phyloP scores from a whole-genome alignment of 2,329 filamentous ascomycete genomes.

The Xylaria sp. region DNA sequence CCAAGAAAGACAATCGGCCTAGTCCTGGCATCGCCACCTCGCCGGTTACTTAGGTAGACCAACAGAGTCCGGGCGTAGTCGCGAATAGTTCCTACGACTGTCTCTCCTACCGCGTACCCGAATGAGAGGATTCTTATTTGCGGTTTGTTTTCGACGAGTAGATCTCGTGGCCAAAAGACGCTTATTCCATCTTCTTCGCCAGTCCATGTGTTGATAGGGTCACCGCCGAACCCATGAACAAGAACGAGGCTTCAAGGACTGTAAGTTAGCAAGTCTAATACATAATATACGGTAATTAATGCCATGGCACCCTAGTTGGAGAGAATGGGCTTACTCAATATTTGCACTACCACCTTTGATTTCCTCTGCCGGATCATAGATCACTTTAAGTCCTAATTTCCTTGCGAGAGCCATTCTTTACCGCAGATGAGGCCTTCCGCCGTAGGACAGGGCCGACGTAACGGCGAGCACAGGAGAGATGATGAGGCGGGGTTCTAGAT shows the following conservation, averaged over 20 bases:
- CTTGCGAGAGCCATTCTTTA: neutral
- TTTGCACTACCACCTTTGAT: neutral
- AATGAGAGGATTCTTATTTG: conserved; percentile 20
- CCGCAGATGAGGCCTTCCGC: neutral
- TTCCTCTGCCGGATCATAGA: neutral
- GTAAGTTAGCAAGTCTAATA: neutral
- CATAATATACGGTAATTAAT: neutral
- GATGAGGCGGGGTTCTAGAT: neutral
- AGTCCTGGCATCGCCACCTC: neutral
- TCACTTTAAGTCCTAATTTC: neutral
- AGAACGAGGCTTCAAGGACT: neutral
- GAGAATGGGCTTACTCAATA: conserved; percentile 3
- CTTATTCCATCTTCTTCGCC: neutral
- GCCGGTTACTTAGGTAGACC: neutral
- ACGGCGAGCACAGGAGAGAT: neutral
- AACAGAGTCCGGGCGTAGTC: conserved; percentile 8
- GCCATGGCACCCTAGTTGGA: too few relatives aligned
- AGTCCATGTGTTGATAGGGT: conserved; percentile 14
- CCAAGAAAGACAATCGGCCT: conserved; percentile 21
- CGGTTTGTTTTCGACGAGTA: neutral
- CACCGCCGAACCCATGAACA: conserved; percentile 16
- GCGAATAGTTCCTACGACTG: neutral
- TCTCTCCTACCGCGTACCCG: conserved; percentile 10
- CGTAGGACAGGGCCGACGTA: neutral
- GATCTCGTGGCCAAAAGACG: conserved; percentile 14